phyloP scores from a whole-genome alignment of 176 grass and related monocot genomes.

The Triticum timopheevii region DNA sequence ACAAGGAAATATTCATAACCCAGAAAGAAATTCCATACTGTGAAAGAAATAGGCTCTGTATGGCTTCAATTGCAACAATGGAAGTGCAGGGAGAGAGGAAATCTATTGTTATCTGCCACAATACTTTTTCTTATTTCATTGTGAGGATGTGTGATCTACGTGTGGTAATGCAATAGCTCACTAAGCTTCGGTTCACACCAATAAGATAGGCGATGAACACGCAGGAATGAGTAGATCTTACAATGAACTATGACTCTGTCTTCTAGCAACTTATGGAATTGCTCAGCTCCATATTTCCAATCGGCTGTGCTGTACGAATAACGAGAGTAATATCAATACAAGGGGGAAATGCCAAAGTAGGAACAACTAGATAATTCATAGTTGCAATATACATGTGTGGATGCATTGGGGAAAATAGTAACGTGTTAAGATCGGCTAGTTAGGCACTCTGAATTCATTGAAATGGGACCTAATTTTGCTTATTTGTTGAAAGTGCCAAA shows the following conservation, averaged over 20 bases:
- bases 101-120: neutral
- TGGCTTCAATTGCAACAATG: neutral
- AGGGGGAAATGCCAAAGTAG: neutral
- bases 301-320: conserved; percentile 56
- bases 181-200: neutral
- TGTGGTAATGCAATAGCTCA: neutral
- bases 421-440: neutral
- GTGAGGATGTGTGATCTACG: neutral
- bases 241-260: conserved; percentile 89
- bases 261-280: conserved; percentile 59
- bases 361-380: neutral
- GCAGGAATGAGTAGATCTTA: conserved; percentile 41
- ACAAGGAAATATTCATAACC: conserved; percentile 6
- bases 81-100: neutral
- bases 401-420: neutral
- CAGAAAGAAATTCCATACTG: neutral
- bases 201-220: neutral
- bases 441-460: neutral
- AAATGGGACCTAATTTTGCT: neutral
- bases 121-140: neutral
- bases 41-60: neutral
- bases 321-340: conserved; percentile 28
- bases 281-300: conserved; percentile 85
- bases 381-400: neutral
- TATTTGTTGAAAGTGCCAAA: neutral